Evolutionary conservation across 345 rosid species (phyloP).

Genomic region (Aurinia saxatilis): DNA sequence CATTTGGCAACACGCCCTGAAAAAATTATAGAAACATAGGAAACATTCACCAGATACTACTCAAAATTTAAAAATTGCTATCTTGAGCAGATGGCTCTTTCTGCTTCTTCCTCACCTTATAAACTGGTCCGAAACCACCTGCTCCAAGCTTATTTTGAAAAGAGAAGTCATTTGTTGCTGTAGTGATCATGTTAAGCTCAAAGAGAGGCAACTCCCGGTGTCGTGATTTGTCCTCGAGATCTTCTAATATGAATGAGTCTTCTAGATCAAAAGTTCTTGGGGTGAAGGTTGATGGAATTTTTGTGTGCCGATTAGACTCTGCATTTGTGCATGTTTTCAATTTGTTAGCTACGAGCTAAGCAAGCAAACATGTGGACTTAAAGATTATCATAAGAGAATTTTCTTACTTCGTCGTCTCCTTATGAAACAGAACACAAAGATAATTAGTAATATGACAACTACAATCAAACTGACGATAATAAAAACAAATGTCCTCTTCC

Average conservation of each 20-base stretch:
- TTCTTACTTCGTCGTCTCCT: constrained; percentile 33
- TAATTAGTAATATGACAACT: constrained; percentile 13
- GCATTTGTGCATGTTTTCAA: neutral
- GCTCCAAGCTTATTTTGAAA: too few relatives aligned
- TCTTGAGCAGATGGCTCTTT: too few relatives aligned
- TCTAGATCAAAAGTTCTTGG: constrained; percentile 19
- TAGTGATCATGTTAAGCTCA: constrained; percentile 35
- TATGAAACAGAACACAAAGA: constrained; percentile 9
- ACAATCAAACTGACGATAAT: constrained; percentile 16
- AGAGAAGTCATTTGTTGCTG: constrained; percentile 50
- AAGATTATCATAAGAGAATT: neutral
- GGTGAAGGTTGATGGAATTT: neutral
- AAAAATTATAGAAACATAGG: too few relatives aligned
- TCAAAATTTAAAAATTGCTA: too few relatives aligned
- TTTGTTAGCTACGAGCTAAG: neutral
- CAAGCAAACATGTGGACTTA: neutral
- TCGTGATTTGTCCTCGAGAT: constrained; percentile 29
- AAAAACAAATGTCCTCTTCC: too few relatives aligned
- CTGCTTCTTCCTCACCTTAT: too few relatives aligned
- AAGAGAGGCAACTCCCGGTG: constrained; percentile 48
- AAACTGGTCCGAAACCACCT: too few relatives aligned
- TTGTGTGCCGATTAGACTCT: constrained; percentile 22
- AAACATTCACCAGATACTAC: too few relatives aligned
- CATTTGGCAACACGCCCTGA: too few relatives aligned
- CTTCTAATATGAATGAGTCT: too few relatives aligned